Conservation (phyloP, 2,329 filamentous ascomycete genomes). For the Spiromastix sp. region DNA sequence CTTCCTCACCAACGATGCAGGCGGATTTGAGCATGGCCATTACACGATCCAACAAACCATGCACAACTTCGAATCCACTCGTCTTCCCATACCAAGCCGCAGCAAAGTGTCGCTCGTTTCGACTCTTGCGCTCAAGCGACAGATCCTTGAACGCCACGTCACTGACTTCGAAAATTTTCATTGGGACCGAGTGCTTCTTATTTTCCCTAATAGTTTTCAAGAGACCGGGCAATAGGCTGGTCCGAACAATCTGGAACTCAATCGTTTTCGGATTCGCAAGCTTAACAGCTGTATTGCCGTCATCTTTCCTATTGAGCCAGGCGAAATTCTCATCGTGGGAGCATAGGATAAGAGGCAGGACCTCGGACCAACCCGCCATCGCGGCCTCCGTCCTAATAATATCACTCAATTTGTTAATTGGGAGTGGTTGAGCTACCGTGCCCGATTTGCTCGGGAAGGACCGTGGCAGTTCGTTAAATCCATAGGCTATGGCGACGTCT, state of each 20-base stretch:
- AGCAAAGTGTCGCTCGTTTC: conserved; percentile 93
- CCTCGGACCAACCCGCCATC: conserved; percentile 93
- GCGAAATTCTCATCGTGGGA: conserved; percentile 97
- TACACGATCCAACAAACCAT: conserved; percentile 83
- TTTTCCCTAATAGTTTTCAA: conserved; percentile 93
- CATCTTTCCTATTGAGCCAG: conserved; percentile 84
- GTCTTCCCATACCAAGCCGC: conserved; percentile 92
- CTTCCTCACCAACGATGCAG: conserved; percentile 69
- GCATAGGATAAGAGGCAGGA: conserved; percentile 91
- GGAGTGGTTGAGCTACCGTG: conserved; percentile 75
- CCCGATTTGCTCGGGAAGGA: conserved; percentile 77
- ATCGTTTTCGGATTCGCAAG: conserved; percentile 87
- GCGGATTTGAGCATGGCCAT: conserved; percentile 82
- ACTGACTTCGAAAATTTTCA: conserved; percentile 85
- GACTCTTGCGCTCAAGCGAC: conserved; percentile 67
- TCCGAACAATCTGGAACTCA: conserved; percentile 89
- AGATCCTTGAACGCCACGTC: conserved; percentile 89
- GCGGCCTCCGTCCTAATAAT: conserved; percentile 82
- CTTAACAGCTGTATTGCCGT: conserved; percentile 70
- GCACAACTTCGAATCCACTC: conserved; percentile 89
- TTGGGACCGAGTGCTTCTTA: conserved; percentile 75
- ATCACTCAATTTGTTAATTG: conserved; percentile 89
- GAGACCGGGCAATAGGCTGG: conserved; percentile 72
- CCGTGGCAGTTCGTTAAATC: conserved; percentile 90
- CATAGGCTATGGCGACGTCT: conserved; percentile 91